These are phyloP conservation scores for Vigna trinervia DNA, from an alignment of 306 rosid genomes.

Conservation along the genomic window DNA sequence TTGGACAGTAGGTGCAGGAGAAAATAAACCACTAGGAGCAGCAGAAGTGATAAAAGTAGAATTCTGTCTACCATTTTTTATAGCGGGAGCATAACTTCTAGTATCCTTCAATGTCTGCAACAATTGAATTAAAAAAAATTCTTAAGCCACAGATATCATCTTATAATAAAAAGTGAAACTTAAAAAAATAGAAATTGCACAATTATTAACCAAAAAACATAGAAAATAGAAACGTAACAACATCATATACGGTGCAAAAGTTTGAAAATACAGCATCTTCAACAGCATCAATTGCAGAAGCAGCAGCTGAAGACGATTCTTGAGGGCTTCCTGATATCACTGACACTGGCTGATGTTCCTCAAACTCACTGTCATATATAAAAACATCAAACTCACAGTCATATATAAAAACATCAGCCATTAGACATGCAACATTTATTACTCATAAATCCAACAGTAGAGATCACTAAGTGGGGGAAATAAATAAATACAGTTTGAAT, in stretches of 20 bases:
- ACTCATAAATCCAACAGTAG: constrained; percentile 22
- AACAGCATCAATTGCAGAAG: constrained; percentile 54
- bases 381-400: constrained; percentile 61
- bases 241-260: constrained; percentile 60
- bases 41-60: constrained; percentile 53
- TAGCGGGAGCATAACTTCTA: constrained; percentile 40
- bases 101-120: constrained; percentile 61
- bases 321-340: constrained; percentile 62
- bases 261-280: constrained; percentile 71
- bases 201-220: constrained; percentile 30
- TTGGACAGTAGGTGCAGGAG: constrained; percentile 61
- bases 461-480: constrained; percentile 4
- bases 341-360: constrained; percentile 77
- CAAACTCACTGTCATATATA: constrained; percentile 66
- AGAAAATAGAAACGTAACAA: constrained; percentile 33
- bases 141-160: constrained; percentile 31
- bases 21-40: constrained; percentile 57
- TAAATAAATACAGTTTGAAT: constrained; percentile 17
- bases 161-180: constrained; percentile 23
- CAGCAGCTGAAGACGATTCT: constrained; percentile 65
- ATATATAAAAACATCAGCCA: constrained; percentile 31
- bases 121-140: constrained; percentile 38
- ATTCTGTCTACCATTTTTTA: constrained; percentile 44
- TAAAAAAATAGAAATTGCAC: constrained; percentile 16
- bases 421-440: constrained; percentile 21